These are phyloP conservation scores for Hysterangium stoloniferum DNA, from an alignment of 768 basidiomycete genomes.

Conservation along the genomic window DNA sequence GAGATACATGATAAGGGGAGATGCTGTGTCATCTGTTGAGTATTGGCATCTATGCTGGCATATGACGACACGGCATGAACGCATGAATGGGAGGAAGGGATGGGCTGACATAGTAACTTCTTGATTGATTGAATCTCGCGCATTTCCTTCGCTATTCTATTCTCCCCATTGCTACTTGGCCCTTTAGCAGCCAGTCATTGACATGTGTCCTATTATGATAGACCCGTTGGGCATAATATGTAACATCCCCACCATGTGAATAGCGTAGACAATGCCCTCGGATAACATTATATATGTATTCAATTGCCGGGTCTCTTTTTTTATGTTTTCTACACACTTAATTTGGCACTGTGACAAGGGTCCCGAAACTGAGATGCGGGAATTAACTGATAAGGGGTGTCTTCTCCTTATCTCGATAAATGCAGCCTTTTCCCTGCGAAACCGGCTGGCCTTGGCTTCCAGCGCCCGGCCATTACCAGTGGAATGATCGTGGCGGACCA, in stretches of 20 bases:
- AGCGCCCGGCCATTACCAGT: not conserved
- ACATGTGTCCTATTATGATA: not conserved
- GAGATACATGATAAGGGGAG: constrained; percentile 39
- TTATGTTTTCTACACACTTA: too few species aligned
- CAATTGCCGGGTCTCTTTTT: not conserved
- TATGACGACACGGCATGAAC: too few species aligned
- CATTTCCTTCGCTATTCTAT: not conserved
- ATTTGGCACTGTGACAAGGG: too few species aligned
- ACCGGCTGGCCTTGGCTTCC: not conserved
- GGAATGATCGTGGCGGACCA: constrained; percentile 3
- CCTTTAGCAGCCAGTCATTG: not conserved
- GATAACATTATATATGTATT: not conserved
- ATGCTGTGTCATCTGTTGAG: constrained; percentile 65
- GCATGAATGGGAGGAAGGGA: not conserved
- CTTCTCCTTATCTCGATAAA: too few species aligned
- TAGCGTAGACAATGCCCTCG: not conserved
- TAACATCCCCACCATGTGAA: not conserved
- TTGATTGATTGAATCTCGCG: not conserved
- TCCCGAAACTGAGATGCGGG: too few species aligned
- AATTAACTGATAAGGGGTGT: too few species aligned
- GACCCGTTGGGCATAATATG: not conserved
- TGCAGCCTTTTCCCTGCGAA: not conserved
- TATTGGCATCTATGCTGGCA: not conserved
- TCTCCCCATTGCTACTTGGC: not conserved
- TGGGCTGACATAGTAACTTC: not conserved